These are phyloP conservation scores for Lanmaoa pseudosensibilis DNA, from an alignment of 768 basidiomycete species.

Conservation along the genomic window DNA sequence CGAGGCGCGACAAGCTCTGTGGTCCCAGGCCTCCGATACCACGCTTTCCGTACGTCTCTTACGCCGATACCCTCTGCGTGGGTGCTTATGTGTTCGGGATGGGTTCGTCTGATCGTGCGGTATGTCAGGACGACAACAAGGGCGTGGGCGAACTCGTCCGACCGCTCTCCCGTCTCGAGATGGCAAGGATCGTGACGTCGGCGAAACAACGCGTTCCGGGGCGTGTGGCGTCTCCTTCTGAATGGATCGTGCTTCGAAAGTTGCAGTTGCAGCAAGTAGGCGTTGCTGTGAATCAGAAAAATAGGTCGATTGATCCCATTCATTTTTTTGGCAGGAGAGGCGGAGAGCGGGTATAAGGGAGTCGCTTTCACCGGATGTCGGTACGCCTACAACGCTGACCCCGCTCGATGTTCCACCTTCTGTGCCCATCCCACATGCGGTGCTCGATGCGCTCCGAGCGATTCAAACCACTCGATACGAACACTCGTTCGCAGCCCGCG, in stretches of 20 bases:
- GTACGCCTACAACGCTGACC: conserved; percentile 11
- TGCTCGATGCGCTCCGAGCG: conserved; percentile 51
- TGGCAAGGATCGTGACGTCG: conserved; percentile 35
- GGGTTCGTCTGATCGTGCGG: not conserved
- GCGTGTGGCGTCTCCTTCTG: conserved; percentile 24
- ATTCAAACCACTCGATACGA: conserved; percentile 66
- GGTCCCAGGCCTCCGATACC: conserved; percentile 16
- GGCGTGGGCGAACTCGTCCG: conserved; percentile 31
- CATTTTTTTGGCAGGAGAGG: conserved; percentile 18
- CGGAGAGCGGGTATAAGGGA: conserved; percentile 14
- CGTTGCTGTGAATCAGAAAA: not conserved
- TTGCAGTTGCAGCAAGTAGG: conserved; percentile 43
- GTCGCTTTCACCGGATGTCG: not conserved
- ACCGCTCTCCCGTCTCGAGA: conserved; percentile 44
- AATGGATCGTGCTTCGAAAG: conserved; percentile 43
- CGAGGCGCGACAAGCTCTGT: conserved; percentile 29
- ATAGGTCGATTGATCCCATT: not conserved
- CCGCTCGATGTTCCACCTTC: conserved; percentile 31
- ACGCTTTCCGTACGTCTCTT: conserved; percentile 17
- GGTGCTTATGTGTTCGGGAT: not conserved
- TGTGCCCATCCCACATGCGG: conserved; percentile 29
- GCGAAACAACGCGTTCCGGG: conserved; percentile 11
- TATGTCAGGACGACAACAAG: conserved; percentile 13
- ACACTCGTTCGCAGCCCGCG: conserved; percentile 64
- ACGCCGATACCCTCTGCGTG: not conserved